These are phyloP conservation scores for Chalaropsis thielavioides DNA, from an alignment of 2,329 filamentous ascomycete genomes.

Conservation along the genomic window DNA sequence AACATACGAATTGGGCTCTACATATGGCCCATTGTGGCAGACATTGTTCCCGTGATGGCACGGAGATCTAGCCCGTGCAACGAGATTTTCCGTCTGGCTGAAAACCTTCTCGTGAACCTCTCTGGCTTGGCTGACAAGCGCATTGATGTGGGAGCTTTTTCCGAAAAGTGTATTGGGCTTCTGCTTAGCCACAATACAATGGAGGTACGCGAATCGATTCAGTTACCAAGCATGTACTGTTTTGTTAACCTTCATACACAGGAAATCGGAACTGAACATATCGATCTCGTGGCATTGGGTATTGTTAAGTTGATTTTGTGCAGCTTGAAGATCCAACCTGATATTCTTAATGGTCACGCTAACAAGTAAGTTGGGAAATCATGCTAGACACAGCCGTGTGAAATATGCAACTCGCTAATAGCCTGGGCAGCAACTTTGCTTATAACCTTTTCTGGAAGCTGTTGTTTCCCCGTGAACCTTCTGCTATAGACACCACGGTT, in stretches of 20 bases:
- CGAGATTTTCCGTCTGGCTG: constrained; percentile 20
- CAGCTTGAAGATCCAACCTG: constrained; percentile 1
- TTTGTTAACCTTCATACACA: neutral
- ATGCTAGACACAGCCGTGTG: neutral
- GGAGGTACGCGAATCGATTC: neutral
- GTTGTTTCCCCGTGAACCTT: constrained; percentile 45
- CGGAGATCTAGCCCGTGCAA: constrained; percentile 24
- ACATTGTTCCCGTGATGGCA: constrained; percentile 25
- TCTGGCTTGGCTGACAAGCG: neutral
- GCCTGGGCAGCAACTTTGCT: constrained; percentile 22
- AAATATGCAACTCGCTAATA: neutral
- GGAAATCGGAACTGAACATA: neutral
- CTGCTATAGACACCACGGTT: constrained; percentile 23
- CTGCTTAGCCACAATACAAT: neutral
- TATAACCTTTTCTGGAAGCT: constrained; percentile 45
- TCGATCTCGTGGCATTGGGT: neutral
- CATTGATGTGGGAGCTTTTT: neutral
- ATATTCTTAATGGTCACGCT: neutral
- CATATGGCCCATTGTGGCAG: constrained; percentile 25
- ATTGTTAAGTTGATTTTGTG: neutral
- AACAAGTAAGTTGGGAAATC: neutral
- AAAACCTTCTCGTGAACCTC: neutral
- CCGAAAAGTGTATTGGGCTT: neutral
- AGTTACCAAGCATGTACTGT: neutral
- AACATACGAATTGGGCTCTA: constrained; percentile 20